Conservation (phyloP, 169 alveolate species). For the Eimeria praecox region DNA sequence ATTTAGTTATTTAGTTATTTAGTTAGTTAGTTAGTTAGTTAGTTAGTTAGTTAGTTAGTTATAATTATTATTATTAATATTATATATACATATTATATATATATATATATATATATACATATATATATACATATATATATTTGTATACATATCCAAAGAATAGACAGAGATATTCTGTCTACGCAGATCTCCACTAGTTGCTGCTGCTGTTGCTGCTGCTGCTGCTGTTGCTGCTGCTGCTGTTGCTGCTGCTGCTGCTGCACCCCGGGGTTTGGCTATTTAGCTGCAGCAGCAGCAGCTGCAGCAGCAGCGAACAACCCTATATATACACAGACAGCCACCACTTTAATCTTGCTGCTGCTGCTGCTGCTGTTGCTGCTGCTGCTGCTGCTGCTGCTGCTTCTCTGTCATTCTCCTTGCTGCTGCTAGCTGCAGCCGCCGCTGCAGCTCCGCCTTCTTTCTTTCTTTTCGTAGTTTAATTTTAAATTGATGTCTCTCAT, state of each 20-base stretch:
- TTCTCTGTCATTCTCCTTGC: background rate
- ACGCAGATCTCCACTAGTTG: background rate
- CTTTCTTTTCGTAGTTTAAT: constrained; percentile 54
- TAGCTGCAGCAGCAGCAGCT: background rate
- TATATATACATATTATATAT: too few species aligned
- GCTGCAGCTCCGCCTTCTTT: constrained; percentile 59
- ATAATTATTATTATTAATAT: too few species aligned
- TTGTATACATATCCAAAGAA: too few species aligned
- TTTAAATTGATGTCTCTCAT: constrained; percentile 65
- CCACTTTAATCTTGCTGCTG: background rate
- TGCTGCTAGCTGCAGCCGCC: constrained; percentile 66
- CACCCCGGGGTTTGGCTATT: too few species aligned
- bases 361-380: constrained; percentile 47
- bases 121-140: too few species aligned
- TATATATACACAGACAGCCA: background rate
- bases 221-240: constrained; percentile 16
- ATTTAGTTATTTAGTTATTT: too few species aligned
- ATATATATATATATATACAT: too few species aligned
- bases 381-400: constrained; percentile 66
- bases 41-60: too few species aligned
- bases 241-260: constrained; percentile 7
- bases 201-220: constrained; percentile 35
- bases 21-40: too few species aligned
- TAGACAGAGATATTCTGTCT: background rate
- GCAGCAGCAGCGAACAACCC: background rate